Percentiles rank a stretch among this genome's conserved stretches.
Conservation (phyloP, 2,329 filamentous ascomycete species). For the Pseudopyricularia cyperi region DNA sequence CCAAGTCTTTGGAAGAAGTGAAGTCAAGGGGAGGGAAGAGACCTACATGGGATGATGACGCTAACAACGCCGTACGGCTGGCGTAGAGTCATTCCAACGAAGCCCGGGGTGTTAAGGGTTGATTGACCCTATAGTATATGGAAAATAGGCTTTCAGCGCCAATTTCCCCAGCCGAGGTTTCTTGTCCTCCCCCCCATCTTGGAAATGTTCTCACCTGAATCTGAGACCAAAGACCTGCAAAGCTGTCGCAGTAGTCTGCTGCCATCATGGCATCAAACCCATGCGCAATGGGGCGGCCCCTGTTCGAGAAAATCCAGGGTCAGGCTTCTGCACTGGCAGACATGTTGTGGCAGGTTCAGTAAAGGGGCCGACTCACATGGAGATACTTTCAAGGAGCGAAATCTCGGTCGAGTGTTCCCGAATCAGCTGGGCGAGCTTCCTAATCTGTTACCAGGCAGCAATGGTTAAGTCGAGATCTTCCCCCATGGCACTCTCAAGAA, state of each 20-base stretch:
- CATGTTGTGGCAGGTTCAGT: no score
- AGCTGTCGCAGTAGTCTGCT: slow-evolving; percentile 24
- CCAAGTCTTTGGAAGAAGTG: no score
- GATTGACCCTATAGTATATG: slow-evolving; percentile 19
- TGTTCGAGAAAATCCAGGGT: not conserved
- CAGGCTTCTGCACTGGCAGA: no score
- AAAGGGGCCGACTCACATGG: slow-evolving; percentile 24
- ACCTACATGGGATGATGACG: slow-evolving; percentile 39
- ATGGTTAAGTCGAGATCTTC: slow-evolving; percentile 23
- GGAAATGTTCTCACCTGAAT: slow-evolving; percentile 16
- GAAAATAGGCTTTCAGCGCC: not conserved
- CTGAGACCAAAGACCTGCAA: slow-evolving; percentile 25
- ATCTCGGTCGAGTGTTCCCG: slow-evolving; percentile 25
- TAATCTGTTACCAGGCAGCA: slow-evolving; percentile 14
- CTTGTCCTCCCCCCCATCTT: not conserved
- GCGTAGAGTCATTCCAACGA: slow-evolving; percentile 28
- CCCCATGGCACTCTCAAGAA: slow-evolving; percentile 30
- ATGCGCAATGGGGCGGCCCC: slow-evolving; percentile 22
- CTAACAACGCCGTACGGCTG: slow-evolving; percentile 40
- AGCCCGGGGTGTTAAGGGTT: slow-evolving; percentile 32
- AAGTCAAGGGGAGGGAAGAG: not conserved
- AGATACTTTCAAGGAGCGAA: slow-evolving; percentile 27
- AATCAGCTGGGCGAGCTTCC: slow-evolving; percentile 30
- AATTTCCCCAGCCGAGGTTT: not conserved
- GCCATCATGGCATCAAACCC: slow-evolving; percentile 24